These are phyloP conservation scores for Quercus suber DNA, from an alignment of 306 rosid species.

Conservation along the genomic window DNA sequence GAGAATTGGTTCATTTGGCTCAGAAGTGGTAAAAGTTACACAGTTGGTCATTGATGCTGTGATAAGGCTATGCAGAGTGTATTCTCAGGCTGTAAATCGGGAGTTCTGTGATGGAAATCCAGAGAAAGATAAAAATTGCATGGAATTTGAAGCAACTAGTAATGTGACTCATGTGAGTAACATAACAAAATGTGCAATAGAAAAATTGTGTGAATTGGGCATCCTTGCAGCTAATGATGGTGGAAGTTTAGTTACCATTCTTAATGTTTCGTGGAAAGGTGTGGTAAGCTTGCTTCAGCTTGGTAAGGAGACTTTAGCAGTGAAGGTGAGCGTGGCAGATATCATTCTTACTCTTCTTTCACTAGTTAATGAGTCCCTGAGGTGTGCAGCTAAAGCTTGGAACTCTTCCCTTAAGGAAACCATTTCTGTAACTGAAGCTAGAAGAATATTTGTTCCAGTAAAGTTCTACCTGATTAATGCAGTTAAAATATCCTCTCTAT, in stretches of 20 bases:
- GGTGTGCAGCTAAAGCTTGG: constrained; percentile 70
- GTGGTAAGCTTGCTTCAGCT: constrained; percentile 84
- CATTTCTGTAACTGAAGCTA: constrained; percentile 73
- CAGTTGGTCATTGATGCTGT: constrained; percentile 55
- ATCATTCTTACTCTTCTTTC: constrained; percentile 54
- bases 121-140: constrained; percentile 20
- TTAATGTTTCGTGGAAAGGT: constrained; percentile 89
- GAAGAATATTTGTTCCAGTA: constrained; percentile 75
- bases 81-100: constrained; percentile 43
- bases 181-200: constrained; percentile 53
- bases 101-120: constrained; percentile 39
- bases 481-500: constrained; percentile 65
- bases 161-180: constrained; percentile 45
- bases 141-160: constrained; percentile 33
- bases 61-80: constrained; percentile 59
- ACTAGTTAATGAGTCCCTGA: constrained; percentile 64
- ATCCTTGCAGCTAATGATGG: constrained; percentile 78
- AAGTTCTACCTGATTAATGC: constrained; percentile 83
- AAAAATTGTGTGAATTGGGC: constrained; percentile 70
- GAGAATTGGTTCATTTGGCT: constrained; percentile 55
- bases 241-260: constrained; percentile 74
- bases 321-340: constrained; percentile 45
- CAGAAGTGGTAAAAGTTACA: constrained; percentile 52
- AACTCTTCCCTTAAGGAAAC: constrained; percentile 43
- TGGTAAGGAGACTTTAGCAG: constrained; percentile 47